A percentile compares a stretch with the other conserved stretches of the same genome.
Evolutionary conservation across 1,139 yeast species (phyloP).

Genomic region (Pichia sp.): DNA sequence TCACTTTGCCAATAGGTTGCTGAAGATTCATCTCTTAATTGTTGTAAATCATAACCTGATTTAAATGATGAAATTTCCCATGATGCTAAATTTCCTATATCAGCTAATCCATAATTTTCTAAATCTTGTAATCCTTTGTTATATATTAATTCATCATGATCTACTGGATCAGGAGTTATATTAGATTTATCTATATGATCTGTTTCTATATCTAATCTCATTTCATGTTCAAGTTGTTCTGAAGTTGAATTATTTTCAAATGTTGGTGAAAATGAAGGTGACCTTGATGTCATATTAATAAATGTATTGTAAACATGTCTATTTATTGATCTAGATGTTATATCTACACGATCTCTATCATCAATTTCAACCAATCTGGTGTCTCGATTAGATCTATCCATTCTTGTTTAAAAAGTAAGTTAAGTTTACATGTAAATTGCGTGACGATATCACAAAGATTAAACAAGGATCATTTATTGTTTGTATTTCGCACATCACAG

Average conservation of each 20-base stretch:
- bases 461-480: no score
- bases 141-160: constrained; percentile 31
- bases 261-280: not conserved
- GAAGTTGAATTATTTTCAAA: no score
- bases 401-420: no score
- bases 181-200: constrained; percentile 12
- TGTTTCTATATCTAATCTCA: not conserved
- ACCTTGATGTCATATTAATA: not conserved
- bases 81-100: constrained; percentile 73
- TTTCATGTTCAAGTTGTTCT: not conserved
- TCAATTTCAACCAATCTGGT: no score
- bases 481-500: no score
- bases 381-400: no score
- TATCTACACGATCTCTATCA: no score
- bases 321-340: no score
- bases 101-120: constrained; percentile 52
- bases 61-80: constrained; percentile 83
- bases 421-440: no score
- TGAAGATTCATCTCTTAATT: constrained; percentile 71
- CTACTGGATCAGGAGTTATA: constrained; percentile 3
- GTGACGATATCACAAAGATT: no score
- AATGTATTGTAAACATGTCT: not conserved
- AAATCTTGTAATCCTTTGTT: constrained; percentile 46
- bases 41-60: constrained; percentile 63
- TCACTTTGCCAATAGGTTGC: constrained; percentile 91